phyloP scores from a whole-genome alignment of 257 asterid genomes.

The Thymus quinquecostatus region DNA sequence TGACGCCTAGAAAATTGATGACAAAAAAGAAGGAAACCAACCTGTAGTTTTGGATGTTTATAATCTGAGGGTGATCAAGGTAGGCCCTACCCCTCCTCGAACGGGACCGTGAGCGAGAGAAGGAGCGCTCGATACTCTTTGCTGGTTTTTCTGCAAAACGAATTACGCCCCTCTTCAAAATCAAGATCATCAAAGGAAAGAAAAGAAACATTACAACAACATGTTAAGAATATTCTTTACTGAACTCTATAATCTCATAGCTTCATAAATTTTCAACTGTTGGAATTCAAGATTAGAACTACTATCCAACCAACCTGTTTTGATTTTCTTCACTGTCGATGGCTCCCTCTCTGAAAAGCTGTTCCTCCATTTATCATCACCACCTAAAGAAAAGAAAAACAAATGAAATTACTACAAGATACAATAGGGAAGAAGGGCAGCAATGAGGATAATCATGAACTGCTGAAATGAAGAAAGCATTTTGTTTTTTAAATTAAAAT shows the following conservation, averaged over 20 bases:
- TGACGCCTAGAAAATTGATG: conserved; percentile 9
- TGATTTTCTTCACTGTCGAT: conserved; percentile 72
- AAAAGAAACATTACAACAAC: not conserved
- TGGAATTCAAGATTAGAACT: not conserved
- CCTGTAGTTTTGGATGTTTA: conserved; percentile 75
- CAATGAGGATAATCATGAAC: not conserved
- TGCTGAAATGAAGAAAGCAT: not conserved
- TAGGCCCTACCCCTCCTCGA: conserved; percentile 78
- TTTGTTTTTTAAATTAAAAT: conserved; percentile 1
- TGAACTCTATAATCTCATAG: not conserved
- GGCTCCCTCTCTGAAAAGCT: conserved; percentile 89
- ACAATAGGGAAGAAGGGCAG: not conserved
- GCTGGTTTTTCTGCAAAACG: conserved; percentile 69
- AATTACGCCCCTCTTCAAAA: conserved; percentile 14
- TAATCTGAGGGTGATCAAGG: conserved; percentile 95
- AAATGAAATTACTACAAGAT: not conserved
- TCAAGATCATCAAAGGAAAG: conserved; percentile 1
- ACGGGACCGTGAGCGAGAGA: conserved; percentile 69
- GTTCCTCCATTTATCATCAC: conserved; percentile 77
- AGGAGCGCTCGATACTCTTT: conserved; percentile 61
- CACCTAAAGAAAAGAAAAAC: conserved; percentile 47
- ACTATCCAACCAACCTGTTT: conserved; percentile 58
- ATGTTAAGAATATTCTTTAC: not conserved
- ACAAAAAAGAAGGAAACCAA: conserved; percentile 26
- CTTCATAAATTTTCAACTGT: conserved; percentile 3